Evolutionary conservation across 2,329 filamentous ascomycete genomes (phyloP).

Genomic region (Fusarium bactridioides): DNA sequence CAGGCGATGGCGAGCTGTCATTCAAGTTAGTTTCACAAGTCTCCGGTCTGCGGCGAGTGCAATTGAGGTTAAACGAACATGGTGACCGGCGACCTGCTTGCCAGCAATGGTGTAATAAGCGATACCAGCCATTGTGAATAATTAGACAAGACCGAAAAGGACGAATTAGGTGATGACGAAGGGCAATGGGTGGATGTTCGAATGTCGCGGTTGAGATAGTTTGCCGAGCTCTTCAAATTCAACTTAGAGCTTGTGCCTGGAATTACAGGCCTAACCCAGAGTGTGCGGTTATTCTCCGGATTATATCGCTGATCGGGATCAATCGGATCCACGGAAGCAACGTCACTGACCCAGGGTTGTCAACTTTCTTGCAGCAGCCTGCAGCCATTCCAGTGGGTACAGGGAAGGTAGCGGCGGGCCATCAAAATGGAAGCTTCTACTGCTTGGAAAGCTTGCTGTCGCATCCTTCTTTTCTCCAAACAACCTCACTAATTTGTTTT

Average conservation of each 20-base stretch:
- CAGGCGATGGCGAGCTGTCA: constrained; percentile 65
- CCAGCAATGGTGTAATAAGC: constrained; percentile 64
- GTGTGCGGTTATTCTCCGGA: constrained; percentile 44
- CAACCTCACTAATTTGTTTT: background rate
- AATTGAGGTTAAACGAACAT: constrained; percentile 55
- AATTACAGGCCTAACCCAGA: constrained; percentile 43
- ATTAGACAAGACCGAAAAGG: constrained; percentile 33
- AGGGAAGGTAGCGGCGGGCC: constrained; percentile 22
- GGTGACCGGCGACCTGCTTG: constrained; percentile 67
- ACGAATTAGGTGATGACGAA: constrained; percentile 41
- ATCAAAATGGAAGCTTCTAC: constrained; percentile 28
- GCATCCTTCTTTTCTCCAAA: background rate
- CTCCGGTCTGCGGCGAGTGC: constrained; percentile 2
- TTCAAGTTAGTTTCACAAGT: constrained; percentile 32
- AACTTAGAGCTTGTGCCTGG: constrained; percentile 42
- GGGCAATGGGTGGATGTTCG: constrained; percentile 43
- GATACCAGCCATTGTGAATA: constrained; percentile 49
- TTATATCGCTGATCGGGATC: constrained; percentile 28
- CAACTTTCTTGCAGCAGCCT: constrained; percentile 1
- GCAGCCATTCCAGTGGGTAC: constrained; percentile 7
- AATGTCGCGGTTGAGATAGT: constrained; percentile 40
- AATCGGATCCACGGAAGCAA: constrained; percentile 36
- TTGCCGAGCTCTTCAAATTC: constrained; percentile 43
- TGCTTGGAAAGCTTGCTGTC: background rate
- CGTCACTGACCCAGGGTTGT: constrained; percentile 27